A percentile compares a stretch with the other conserved stretches of the same genome.
phyloP scores from a whole-genome alignment of 805 yeast genomes.

The Komagataella phaffii region DNA sequence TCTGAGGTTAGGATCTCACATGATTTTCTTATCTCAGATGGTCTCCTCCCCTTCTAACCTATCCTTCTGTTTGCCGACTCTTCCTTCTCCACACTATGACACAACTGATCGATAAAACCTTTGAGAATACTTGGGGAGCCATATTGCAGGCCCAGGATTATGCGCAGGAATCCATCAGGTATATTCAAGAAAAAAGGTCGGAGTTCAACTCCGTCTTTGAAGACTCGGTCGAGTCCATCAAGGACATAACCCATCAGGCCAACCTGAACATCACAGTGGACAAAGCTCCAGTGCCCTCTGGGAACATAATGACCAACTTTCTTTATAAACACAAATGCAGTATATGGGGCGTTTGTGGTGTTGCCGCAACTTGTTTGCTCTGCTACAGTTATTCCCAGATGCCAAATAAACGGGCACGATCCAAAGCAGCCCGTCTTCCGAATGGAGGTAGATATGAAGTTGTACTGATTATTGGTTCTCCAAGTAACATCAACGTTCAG shows the following conservation, averaged over 20 bases:
- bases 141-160: background rate
- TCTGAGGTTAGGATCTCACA: background rate
- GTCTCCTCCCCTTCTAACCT: background rate
- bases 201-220: background rate
- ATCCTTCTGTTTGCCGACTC: background rate
- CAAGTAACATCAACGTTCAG: slow-evolving; percentile 59
- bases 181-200: background rate
- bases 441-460: slow-evolving; percentile 72
- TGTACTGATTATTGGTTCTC: slow-evolving; percentile 63
- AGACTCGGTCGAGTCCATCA: slow-evolving; percentile 1
- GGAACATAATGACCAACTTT: background rate
- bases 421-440: slow-evolving; percentile 39
- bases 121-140: background rate
- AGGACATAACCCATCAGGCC: too few species aligned
- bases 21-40: background rate
- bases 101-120: background rate
- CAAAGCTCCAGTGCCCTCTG: background rate
- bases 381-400: slow-evolving; percentile 1
- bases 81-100: background rate
- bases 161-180: background rate
- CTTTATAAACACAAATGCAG: slow-evolving; percentile 1
- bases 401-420: slow-evolving; percentile 20
- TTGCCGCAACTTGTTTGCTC: slow-evolving; percentile 2
- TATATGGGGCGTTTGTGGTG: slow-evolving; percentile 2
- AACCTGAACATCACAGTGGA: background rate